Evolutionary conservation across 2,329 filamentous ascomycete species (phyloP).

Genomic region (Botrytis elliptica): DNA sequence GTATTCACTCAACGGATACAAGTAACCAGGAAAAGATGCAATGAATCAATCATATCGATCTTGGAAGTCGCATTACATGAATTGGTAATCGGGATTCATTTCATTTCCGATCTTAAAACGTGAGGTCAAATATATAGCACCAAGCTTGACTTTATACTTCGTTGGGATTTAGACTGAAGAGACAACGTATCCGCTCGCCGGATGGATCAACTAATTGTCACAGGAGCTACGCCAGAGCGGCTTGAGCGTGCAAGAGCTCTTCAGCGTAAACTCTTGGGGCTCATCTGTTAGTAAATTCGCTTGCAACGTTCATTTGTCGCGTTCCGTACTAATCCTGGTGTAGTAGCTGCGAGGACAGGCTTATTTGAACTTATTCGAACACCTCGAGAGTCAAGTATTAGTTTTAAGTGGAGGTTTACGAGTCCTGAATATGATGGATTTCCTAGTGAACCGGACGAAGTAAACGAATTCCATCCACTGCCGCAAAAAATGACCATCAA

Average conservation of each 20-base stretch:
- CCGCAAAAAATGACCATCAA: slow-evolving; percentile 1
- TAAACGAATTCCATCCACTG: not conserved
- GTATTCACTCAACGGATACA: too few species aligned
- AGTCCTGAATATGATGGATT: not conserved
- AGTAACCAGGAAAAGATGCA: too few species aligned
- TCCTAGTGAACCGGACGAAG: not conserved
- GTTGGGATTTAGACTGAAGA: not conserved
- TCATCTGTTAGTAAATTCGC: not conserved
- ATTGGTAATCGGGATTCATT: too few species aligned
- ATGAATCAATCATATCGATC: too few species aligned
- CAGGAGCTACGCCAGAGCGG: not conserved
- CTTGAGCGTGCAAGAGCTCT: not conserved
- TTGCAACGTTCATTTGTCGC: not conserved
- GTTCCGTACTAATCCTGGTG: not conserved
- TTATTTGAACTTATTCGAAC: not conserved
- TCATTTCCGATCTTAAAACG: too few species aligned
- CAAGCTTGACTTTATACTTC: not conserved
- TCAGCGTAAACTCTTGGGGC: not conserved
- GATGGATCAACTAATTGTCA: not conserved
- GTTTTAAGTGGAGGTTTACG: not conserved
- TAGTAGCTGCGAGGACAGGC: not conserved
- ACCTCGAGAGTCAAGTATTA: not conserved
- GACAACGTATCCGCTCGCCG: not conserved
- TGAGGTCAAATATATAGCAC: not conserved
- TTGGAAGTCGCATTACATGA: too few species aligned